phyloP scores from a whole-genome alignment of 345 rosid species.

The Syzygium aqueum region DNA sequence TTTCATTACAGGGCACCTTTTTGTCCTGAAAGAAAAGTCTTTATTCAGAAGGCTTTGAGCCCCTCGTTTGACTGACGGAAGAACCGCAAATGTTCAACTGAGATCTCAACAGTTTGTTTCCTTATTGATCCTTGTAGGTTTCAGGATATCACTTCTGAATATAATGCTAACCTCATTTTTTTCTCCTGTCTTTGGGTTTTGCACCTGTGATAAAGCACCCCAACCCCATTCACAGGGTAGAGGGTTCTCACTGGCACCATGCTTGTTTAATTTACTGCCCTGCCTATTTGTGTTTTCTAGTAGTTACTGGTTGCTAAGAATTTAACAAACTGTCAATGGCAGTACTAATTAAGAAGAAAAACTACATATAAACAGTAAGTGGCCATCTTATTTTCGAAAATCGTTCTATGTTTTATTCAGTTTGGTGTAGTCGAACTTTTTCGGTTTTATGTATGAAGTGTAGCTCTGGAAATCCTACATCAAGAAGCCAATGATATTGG shows the following conservation, averaged over 20 bases:
- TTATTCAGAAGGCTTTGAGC: neutral
- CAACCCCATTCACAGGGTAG: neutral
- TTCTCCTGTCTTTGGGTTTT: neutral
- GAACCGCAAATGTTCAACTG: neutral
- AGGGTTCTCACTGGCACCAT: neutral
- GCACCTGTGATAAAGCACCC: neutral
- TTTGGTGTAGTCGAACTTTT: neutral
- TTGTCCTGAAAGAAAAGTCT: neutral
- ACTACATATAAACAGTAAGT: neutral
- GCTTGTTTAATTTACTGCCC: neutral
- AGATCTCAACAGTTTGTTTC: neutral
- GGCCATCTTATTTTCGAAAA: neutral
- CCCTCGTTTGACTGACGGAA: neutral
- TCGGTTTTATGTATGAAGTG: neutral
- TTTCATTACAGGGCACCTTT: neutral
- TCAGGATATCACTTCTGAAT: neutral
- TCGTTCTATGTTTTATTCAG: neutral
- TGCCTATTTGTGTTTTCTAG: neutral
- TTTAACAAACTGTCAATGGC: neutral
- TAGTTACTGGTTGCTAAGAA: neutral
- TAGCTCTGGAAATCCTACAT: constrained; percentile 88
- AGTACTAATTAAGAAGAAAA: neutral
- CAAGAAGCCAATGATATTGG: constrained; percentile 66
- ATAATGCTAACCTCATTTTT: neutral
- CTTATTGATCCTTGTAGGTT: neutral